Percentiles rank a stretch among this genome's conserved stretches.
Conservation (phyloP, 2,329 filamentous ascomycete species). For the Cytospora mali region DNA sequence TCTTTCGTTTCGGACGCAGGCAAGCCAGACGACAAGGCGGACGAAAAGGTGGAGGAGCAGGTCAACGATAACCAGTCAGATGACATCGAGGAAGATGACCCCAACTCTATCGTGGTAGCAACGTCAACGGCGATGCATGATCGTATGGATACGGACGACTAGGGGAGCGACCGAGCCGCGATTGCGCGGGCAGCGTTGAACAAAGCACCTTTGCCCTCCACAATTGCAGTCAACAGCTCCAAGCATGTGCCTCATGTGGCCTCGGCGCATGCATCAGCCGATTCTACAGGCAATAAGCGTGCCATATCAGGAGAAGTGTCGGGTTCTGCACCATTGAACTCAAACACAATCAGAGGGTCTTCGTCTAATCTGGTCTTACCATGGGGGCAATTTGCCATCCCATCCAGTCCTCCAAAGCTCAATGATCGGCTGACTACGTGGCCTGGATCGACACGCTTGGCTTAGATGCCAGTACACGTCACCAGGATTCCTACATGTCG, state of each 20-base stretch:
- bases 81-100: conserved; percentile 36
- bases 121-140: conserved; percentile 38
- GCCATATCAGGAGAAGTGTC: not conserved
- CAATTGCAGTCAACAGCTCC: not conserved
- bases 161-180: conserved; percentile 6
- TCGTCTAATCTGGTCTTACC: no score
- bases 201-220: not conserved
- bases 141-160: conserved; percentile 40
- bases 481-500: no score
- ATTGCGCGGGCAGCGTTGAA: not conserved
- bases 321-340: no score
- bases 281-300: not conserved
- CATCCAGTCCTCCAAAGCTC: no score
- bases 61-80: conserved; percentile 30
- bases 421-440: no score
- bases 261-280: not conserved
- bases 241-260: not conserved
- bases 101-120: conserved; percentile 37
- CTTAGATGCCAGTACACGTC: no score
- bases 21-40: conserved; percentile 13
- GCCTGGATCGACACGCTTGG: not conserved
- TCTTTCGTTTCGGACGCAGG: conserved; percentile 25
- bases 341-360: no score
- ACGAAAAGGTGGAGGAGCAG: conserved; percentile 7
- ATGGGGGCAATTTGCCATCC: no score